Evolutionary conservation across 768 basidiomycete species (phyloP), one percentile per base, ranked within the genome.

Genomic region (Leccinellum albellum): DNA sequence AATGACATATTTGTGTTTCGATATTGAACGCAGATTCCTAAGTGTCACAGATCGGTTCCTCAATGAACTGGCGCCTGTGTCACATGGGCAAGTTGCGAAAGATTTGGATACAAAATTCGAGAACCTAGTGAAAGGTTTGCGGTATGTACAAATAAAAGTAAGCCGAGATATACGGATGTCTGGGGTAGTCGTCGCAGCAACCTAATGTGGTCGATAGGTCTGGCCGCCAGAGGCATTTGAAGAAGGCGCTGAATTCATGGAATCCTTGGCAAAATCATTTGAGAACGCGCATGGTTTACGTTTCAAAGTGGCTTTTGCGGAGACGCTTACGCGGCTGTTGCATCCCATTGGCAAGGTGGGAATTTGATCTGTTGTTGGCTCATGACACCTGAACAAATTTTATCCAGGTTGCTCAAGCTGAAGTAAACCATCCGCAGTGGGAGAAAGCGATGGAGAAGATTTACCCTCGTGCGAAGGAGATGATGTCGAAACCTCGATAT

Each of bases 381-480:
- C 28, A 20, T 17, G 24, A 24, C 33, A 26, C 6, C 15, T 32
- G 23, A 58, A 26, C 32, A 21, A 48, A 42, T 13, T 31, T 20
- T 65, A 4, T 48, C 56, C 50, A 94, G 90, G 95, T 89, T 37
- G 95, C 92, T 0, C 93, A 94, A 74, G 94, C 92, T 6, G 94
- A 98, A 74, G 94, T 95, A 50, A 97, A 97, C 64, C 89, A 95
- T 70, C 94, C 94, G 0, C 81, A 89, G 62, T 98, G 94, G 94
- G 91, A 88, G 6, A 93, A 91, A 68, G 94, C 94, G 0, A 89
- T 94, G 29, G 88, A 94, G 68, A 76, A 80, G 13, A 91, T 95
- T 32, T 86, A 85, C 68, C 88, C 89, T 2, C 91, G 88, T 66
- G 89, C 89, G 2, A 80, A 82, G 59, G 89, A 91, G 54, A 88